Evolutionary conservation across 129 eudicot species (phyloP).

Genomic region (Centaurea solstitialis): DNA sequence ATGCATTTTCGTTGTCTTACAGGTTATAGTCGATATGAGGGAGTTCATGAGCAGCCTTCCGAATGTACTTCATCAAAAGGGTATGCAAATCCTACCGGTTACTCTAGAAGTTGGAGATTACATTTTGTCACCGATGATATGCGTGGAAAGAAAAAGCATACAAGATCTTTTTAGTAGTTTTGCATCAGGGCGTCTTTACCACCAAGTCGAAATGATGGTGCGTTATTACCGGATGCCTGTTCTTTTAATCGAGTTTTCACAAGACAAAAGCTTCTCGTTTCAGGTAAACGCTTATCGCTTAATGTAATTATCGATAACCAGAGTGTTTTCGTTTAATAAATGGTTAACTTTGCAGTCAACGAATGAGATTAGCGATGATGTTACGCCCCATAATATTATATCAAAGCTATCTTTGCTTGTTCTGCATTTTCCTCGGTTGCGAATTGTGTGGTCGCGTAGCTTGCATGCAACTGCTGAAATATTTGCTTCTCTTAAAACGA

Average conservation of each 20-base stretch:
- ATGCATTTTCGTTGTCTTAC: not conserved
- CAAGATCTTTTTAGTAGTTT: slow-evolving; percentile 89
- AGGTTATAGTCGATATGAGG: slow-evolving; percentile 99
- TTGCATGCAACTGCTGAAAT: slow-evolving; percentile 99
- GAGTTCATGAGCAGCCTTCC: slow-evolving; percentile 99
- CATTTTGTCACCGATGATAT: slow-evolving; percentile 82
- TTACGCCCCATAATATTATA: slow-evolving; percentile 71
- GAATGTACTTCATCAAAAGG: slow-evolving; percentile 94
- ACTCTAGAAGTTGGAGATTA: slow-evolving; percentile 97
- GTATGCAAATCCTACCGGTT: slow-evolving; percentile 90
- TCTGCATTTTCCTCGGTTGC: slow-evolving; percentile 92
- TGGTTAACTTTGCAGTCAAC: slow-evolving; percentile 64
- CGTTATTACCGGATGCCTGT: slow-evolving; percentile 91
- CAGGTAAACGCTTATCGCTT: slow-evolving; percentile 42
- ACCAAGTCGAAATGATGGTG: slow-evolving; percentile 95
- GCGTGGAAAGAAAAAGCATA: slow-evolving; percentile 96
- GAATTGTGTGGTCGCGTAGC: slow-evolving; percentile 97
- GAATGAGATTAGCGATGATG: slow-evolving; percentile 89
- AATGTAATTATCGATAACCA: not conserved
- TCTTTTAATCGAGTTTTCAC: slow-evolving; percentile 93
- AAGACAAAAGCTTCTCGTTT: slow-evolving; percentile 97
- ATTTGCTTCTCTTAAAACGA: slow-evolving; percentile 77
- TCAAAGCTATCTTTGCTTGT: slow-evolving; percentile 83
- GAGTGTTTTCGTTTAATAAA: not conserved
- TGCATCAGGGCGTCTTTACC: slow-evolving; percentile 88